Conservation (phyloP, 78 protist species). For the Dictyostelium capitatum region DNA sequence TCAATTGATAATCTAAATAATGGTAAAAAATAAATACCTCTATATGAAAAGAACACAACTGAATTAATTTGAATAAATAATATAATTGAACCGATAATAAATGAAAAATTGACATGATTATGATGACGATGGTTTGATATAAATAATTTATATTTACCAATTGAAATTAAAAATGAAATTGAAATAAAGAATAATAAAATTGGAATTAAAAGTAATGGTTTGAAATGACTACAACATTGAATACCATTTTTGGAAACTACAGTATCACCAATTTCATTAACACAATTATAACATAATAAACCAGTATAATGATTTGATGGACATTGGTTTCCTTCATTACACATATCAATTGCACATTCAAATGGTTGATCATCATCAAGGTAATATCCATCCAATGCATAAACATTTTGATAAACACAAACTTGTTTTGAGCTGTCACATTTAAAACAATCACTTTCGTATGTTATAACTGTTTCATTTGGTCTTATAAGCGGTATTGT, state of each 20-base stretch:
- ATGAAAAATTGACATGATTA: too few relatives aligned
- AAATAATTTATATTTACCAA: background rate
- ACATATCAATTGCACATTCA: background rate
- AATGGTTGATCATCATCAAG: background rate
- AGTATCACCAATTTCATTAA: too few relatives aligned
- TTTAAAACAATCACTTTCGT: background rate
- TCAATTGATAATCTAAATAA: slow-evolving; percentile 1
- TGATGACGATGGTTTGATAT: too few relatives aligned
- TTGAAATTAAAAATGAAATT: background rate
- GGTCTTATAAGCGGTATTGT: too few relatives aligned
- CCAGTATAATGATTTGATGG: too few relatives aligned
- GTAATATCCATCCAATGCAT: background rate
- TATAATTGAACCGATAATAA: background rate
- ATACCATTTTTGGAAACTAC: background rate
- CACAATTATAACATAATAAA: too few relatives aligned
- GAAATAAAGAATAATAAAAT: background rate
- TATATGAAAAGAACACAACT: slow-evolving; percentile 2
- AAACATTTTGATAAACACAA: background rate
- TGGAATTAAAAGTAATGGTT: background rate
- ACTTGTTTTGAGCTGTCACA: background rate
- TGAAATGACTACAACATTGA: background rate
- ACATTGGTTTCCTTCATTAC: background rate
- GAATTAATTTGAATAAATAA: background rate
- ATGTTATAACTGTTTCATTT: too few relatives aligned
- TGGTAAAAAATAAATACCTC: slow-evolving; percentile 16